Conservation (phyloP, 768 basidiomycete genomes). For the Amanita thiersii region DNA sequence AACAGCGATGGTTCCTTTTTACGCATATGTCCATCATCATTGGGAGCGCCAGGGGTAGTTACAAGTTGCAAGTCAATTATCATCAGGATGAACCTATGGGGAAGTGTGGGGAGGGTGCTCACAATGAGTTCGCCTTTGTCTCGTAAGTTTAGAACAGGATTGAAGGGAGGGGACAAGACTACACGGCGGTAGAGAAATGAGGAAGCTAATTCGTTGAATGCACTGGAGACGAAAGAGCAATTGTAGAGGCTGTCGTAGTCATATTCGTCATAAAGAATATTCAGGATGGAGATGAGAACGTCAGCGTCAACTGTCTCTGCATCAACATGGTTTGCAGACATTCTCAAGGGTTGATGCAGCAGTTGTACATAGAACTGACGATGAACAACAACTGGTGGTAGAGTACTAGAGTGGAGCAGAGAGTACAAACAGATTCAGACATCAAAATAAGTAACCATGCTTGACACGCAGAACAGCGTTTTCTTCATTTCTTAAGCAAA, state of each 20-base stretch:
- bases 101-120: constrained; percentile 11
- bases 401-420: too few species aligned
- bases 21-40: constrained; percentile 1
- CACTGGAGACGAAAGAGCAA: constrained; percentile 37
- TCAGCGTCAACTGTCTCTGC: neutral
- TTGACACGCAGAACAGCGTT: too few species aligned
- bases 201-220: constrained; percentile 37
- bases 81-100: neutral
- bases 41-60: too few species aligned
- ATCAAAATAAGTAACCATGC: too few species aligned
- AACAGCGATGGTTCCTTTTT: constrained; percentile 28
- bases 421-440: too few species aligned
- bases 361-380: too few species aligned
- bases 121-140: constrained; percentile 26
- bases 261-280: constrained; percentile 10
- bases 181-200: constrained; percentile 37
- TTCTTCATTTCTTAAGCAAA: too few species aligned
- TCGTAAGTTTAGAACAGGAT: constrained; percentile 25
- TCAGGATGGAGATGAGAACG: neutral
- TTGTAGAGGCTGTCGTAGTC: constrained; percentile 27
- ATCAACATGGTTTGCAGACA: neutral
- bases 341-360: too few species aligned
- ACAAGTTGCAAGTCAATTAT: constrained; percentile 1
- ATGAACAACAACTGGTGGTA: too few species aligned
- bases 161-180: constrained; percentile 29